Percentiles rank a stretch among this genome's conserved stretches.
Evolutionary conservation across 2,329 filamentous ascomycete species (phyloP).

Genomic region (Monilinia polystroma): DNA sequence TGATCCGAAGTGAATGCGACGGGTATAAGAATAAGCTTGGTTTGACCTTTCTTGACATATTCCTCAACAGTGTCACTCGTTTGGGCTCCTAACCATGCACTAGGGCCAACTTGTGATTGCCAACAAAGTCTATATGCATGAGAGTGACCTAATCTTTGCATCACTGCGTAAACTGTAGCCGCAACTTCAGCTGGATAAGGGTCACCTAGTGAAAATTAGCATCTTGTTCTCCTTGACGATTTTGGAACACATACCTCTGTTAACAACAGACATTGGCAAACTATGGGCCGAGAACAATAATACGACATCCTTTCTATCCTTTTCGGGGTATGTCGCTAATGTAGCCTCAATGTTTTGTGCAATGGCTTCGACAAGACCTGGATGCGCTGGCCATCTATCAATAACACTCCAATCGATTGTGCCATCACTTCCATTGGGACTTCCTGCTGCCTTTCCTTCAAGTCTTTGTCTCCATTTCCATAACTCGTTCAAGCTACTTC

Average conservation of each 20-base stretch:
- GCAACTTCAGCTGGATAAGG: slow-evolving; percentile 94
- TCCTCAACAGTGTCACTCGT: slow-evolving; percentile 84
- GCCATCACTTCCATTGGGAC: slow-evolving; percentile 53
- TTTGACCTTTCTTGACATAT: slow-evolving; percentile 88
- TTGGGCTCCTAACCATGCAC: slow-evolving; percentile 92
- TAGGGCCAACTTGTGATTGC: slow-evolving; percentile 97
- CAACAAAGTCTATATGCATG: slow-evolving; percentile 94
- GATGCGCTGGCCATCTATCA: slow-evolving; percentile 93
- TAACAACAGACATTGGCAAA: slow-evolving; percentile 95
- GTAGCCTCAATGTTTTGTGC: slow-evolving; percentile 88
- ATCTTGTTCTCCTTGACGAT: slow-evolving; percentile 10
- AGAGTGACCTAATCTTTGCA: slow-evolving; percentile 81
- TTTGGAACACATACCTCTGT: slow-evolving; percentile 62
- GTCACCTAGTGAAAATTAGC: slow-evolving; percentile 58
- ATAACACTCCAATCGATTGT: slow-evolving; percentile 95
- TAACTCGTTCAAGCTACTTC: slow-evolving; percentile 91
- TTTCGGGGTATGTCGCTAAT: slow-evolving; percentile 78
- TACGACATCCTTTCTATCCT: slow-evolving; percentile 75
- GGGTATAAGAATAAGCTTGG: slow-evolving; percentile 85
- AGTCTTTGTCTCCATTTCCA: slow-evolving; percentile 95
- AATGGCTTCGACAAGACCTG: slow-evolving; percentile 86
- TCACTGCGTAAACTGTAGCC: slow-evolving; percentile 95
- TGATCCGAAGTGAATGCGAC: slow-evolving; percentile 99
- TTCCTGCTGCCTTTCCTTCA: slow-evolving; percentile 65
- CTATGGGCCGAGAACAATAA: slow-evolving; percentile 94